Percentiles rank a stretch among this genome's conserved stretches.
These are phyloP conservation scores for Botrytis hyacinthi DNA, from an alignment of 2,329 filamentous ascomycete genomes.

Conservation along the genomic window DNA sequence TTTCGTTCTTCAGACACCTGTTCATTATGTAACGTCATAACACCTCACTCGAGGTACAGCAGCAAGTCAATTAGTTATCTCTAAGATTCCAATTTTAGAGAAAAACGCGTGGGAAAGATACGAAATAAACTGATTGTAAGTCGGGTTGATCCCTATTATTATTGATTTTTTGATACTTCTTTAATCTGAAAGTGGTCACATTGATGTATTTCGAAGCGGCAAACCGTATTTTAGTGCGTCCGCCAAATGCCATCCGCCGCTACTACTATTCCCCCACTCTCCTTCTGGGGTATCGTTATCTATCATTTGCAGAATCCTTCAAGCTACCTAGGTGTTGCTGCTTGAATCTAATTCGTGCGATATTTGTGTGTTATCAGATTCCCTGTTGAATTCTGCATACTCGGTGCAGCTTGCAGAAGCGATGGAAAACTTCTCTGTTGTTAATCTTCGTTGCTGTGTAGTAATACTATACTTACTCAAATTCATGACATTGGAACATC, in stretches of 20 bases:
- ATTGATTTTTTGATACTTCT: background rate
- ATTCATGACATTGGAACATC: slow-evolving; percentile 33
- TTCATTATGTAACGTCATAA: background rate
- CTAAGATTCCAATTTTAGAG: background rate
- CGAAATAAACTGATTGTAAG: background rate
- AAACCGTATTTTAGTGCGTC: background rate
- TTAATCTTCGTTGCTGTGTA: background rate
- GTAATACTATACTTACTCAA: background rate
- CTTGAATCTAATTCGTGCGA: background rate
- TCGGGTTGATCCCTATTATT: background rate
- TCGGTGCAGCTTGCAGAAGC: background rate
- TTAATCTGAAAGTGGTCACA: background rate
- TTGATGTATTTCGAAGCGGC: background rate
- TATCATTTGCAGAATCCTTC: background rate
- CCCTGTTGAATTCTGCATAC: background rate
- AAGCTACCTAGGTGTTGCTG: background rate
- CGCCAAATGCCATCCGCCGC: background rate
- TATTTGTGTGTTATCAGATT: background rate
- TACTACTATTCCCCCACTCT: background rate
- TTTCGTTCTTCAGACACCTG: background rate
- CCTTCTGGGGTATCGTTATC: background rate
- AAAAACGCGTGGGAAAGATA: background rate
- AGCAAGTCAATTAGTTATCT: background rate
- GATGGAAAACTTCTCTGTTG: background rate
- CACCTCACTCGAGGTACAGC: background rate